Conservation (phyloP, 495 filamentous ascomycete species). For the Rhypophila decipiens region DNA sequence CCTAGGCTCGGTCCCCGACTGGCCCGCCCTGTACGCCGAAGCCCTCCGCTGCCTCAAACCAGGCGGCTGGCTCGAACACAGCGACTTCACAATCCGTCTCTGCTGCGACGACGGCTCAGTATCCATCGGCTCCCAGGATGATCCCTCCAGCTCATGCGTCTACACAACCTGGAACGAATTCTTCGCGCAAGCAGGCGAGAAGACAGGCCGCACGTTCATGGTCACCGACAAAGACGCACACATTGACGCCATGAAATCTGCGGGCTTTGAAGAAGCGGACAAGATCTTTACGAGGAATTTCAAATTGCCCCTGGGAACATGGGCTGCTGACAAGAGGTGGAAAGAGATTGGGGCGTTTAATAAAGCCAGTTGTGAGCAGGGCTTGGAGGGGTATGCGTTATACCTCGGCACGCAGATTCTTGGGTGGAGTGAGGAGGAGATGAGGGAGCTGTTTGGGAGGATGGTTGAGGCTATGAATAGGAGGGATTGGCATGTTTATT, state of each 20-base stretch:
- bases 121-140: neutral
- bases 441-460: constrained; percentile 31
- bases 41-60: constrained; percentile 29
- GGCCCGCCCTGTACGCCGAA: constrained; percentile 35
- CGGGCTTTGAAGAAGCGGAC: neutral
- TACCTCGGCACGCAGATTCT: constrained; percentile 37
- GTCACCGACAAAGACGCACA: neutral
- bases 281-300: constrained; percentile 38
- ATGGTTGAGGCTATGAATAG: constrained; percentile 34
- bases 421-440: constrained; percentile 38
- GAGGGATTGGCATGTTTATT: constrained; percentile 34
- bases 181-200: neutral
- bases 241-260: neutral
- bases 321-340: constrained; percentile 41
- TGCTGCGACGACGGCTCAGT: constrained; percentile 33
- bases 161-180: neutral
- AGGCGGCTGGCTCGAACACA: constrained; percentile 36
- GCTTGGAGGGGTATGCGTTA: constrained; percentile 40
- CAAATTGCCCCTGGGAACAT: constrained; percentile 48
- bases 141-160: too few relatives aligned
- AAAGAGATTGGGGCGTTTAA: constrained; percentile 33
- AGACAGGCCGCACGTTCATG: neutral
- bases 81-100: constrained; percentile 29
- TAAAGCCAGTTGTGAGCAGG: constrained; percentile 26
- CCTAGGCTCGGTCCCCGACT: constrained; percentile 45